Conservation (phyloP, 1,284 basidiomycete genomes). For the Farysia itapuensis region DNA sequence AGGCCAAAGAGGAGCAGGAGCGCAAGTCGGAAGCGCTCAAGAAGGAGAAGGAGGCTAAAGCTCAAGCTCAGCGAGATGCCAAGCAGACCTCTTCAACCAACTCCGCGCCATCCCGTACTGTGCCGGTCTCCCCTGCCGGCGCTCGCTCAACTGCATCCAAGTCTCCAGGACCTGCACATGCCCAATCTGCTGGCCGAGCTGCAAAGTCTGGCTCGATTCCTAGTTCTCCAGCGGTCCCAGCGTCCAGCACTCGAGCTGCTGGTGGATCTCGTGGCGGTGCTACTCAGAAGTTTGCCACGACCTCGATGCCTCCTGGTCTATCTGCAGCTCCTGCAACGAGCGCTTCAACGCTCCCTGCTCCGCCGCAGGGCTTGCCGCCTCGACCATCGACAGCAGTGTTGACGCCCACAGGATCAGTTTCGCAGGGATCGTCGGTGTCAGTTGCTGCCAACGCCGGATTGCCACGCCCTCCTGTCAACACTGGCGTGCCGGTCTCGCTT, state of each 20-base stretch:
- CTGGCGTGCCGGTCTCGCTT: slow-evolving; percentile 1
- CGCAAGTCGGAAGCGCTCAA: slow-evolving; percentile 28
- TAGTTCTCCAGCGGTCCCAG: slow-evolving; percentile 12
- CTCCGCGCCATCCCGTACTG: slow-evolving; percentile 6
- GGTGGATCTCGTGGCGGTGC: not conserved
- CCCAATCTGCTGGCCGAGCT: slow-evolving; percentile 16
- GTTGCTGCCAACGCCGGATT: slow-evolving; percentile 35
- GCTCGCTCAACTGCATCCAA: slow-evolving; percentile 10
- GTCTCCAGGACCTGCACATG: slow-evolving; percentile 4
- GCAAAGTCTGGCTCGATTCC: slow-evolving; percentile 22
- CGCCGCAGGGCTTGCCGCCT: slow-evolving; percentile 47
- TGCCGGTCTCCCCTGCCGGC: slow-evolving; percentile 12
- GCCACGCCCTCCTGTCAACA: slow-evolving; percentile 35
- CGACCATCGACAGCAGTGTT: slow-evolving; percentile 37
- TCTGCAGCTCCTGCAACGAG: slow-evolving; percentile 1
- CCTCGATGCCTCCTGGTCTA: slow-evolving; percentile 1
- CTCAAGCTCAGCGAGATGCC: slow-evolving; percentile 63
- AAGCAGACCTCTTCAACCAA: slow-evolving; percentile 51
- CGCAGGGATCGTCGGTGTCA: slow-evolving; percentile 28
- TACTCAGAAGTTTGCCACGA: slow-evolving; percentile 3
- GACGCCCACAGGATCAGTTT: slow-evolving; percentile 17
- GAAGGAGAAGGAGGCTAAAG: slow-evolving; percentile 48
- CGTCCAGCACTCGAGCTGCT: not conserved
- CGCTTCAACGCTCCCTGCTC: slow-evolving; percentile 37
- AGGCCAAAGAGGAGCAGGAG: slow-evolving; percentile 33